phyloP scores from a whole-genome alignment of 2,329 filamentous ascomycete genomes.

The Exophiala mesophila region DNA sequence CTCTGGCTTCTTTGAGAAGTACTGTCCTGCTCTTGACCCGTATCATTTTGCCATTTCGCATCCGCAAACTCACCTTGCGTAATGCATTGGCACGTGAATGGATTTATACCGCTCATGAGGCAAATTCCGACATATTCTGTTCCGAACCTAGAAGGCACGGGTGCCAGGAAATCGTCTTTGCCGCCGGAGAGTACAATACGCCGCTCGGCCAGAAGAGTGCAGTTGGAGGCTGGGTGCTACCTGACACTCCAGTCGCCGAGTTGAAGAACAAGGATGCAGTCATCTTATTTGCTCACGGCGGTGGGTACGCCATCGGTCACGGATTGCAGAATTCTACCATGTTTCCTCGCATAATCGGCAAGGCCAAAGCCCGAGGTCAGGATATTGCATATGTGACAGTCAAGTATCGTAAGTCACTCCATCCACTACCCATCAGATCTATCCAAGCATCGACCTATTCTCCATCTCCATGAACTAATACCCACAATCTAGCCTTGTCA shows the following conservation, averaged over 20 bases:
- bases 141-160: constrained; percentile 3
- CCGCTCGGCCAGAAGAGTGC: not conserved
- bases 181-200: not conserved
- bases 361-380: constrained; percentile 4
- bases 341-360: constrained; percentile 1
- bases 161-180: constrained; percentile 6
- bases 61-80: constrained; percentile 1
- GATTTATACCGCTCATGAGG: constrained; percentile 2
- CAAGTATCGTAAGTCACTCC: constrained; percentile 7
- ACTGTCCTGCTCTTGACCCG: not conserved
- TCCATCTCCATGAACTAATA: not conserved
- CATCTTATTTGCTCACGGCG: constrained; percentile 6
- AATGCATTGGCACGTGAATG: constrained; percentile 4
- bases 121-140: constrained; percentile 3
- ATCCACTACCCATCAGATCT: too few species aligned
- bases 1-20: constrained; percentile 1
- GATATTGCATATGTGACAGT: constrained; percentile 5
- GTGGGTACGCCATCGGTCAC: constrained; percentile 5
- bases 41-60: constrained; percentile 4
- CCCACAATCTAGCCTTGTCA: constrained; percentile 1
- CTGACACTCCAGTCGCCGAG: not conserved
- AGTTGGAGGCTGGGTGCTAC: not conserved
- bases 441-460: not conserved
- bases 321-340: constrained; percentile 3
- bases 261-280: constrained; percentile 4